Base-by-base conservation (phyloP, 495 filamentous ascomycete genomes). In the Lepraria neglecta region DNA sequence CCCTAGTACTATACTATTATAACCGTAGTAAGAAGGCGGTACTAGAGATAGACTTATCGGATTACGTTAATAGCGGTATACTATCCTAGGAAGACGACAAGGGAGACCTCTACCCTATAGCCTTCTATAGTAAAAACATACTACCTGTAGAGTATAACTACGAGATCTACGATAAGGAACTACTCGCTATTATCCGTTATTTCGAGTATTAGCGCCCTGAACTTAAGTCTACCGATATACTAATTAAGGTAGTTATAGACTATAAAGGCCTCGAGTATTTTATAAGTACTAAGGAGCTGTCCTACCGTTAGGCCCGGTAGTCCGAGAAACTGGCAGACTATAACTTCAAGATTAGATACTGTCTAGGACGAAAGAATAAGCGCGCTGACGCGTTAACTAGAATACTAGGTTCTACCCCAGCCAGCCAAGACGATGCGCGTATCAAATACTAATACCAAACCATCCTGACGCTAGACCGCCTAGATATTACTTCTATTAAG, bases 161-260 rank as follows among this genome's bases (percentile, higher is more conserved):
- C 33, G 33, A 38, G 11, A 38, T 38, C 11, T 38, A 38, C 3
- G 3, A 50, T 60, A 75, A 75, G 58, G 72, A 75, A 63, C 64
- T 76, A 30, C 67, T 77, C 21, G 68, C 65, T 19, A 73, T 77
- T 40, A 65, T 77, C 27, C 19, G 52, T 28, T 69, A 60, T 50
- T 65, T 77, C 31, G 47, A 69, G 24, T 57, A 73, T 52, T 77
- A 63, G 73, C 53, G 67, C 24, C 43, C 60, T 28, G 65, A 75
- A 45, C 56, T 77, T 0, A 48, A 70, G 51, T 53, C 46, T 42
- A 53, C 60, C 0, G 12, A n/a, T 24, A 10, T 68, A 6, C 56
- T 59, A 12, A 55, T 68, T 4, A 44, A 65, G 24, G 53, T 63
- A 15, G 55, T 60, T 50, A 64, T 56, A 6, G 67, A 73, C 35